Evolutionary conservation across 2,329 filamentous ascomycete genomes (phyloP), one percentile per base, ranked within the genome.

Genomic region (Akanthomyces muscarius): DNA sequence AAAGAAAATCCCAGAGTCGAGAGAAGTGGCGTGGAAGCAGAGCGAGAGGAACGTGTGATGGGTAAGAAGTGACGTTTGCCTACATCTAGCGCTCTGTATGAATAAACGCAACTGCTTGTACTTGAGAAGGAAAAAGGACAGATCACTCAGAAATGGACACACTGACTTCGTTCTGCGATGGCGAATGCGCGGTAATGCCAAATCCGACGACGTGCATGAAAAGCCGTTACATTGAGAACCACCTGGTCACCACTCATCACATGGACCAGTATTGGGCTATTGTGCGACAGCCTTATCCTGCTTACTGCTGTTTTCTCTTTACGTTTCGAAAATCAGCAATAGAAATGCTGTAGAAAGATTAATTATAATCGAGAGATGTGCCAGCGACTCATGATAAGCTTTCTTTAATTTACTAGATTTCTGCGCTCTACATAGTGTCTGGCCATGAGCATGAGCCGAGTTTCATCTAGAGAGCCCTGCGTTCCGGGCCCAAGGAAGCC

Each of bases 151-250:
- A 21, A 18, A 45, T 28, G 25, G 28, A 16, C 25, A 47, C 16
- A 4, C 36, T 38, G 23, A 14, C 23, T 38, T 47, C 4, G 7
- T n/a, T 23, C 14, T 53, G 18, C 28, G 30, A 11, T 23, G 23
- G 14, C n/a, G 44, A 25, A 59, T 41, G 56, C 56, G 55, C 55
- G 42, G 56, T 36, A 59, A 59, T 50, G 44, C 56, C 45, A 50
- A 23, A 59, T 50, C 48, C 28, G 56, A 59, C 44, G 21, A 41
- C 44, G 21, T 50, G 30, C 44, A 58, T 58, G 8, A 58, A 28
- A 48, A 45, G 38, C 52, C 23, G 38, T 55, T 44, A 16, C 38
- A 44, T 55, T 3, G 7, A 56, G 11, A 28, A 23, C 30, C 5
- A 38, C 44, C 44, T 36, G 30, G 44, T 28, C 44, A 41, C 10